Conservation (phyloP, 441 rosid genomes). For the Adansonia grandidieri region DNA sequence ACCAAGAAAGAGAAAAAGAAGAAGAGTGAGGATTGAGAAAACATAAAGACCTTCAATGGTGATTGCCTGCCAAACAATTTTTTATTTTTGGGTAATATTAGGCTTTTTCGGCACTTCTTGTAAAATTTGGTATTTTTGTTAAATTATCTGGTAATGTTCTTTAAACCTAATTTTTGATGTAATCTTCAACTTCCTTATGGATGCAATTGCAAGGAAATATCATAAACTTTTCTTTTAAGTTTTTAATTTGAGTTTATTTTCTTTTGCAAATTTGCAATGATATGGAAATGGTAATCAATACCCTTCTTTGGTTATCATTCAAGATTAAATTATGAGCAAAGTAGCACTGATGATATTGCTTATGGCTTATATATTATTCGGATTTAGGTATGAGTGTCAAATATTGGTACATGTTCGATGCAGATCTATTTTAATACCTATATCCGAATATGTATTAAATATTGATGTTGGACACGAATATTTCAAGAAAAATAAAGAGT, state of each 20-base stretch:
- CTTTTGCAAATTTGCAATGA: background rate
- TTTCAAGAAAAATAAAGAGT: too few relatives aligned
- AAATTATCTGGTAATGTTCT: conserved; percentile 1
- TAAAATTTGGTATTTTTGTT: background rate
- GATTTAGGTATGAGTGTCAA: conserved; percentile 63
- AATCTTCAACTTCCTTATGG: conserved; percentile 3
- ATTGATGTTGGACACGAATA: conserved; percentile 17
- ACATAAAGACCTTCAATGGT: background rate
- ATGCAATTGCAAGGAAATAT: conserved; percentile 10
- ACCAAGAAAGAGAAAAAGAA: conserved; percentile 61
- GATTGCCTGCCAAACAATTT: conserved; percentile 23
- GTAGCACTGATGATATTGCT: conserved; percentile 62
- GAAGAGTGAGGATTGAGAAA: conserved; percentile 40
- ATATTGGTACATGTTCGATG: too few relatives aligned
- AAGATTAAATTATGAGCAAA: background rate
- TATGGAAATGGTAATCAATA: background rate
- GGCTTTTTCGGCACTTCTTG: background rate
- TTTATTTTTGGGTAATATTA: conserved; percentile 32
- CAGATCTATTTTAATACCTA: too few relatives aligned
- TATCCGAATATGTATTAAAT: conserved; percentile 69
- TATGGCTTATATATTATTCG: conserved; percentile 58
- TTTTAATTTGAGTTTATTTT: background rate
- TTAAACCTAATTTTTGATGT: background rate
- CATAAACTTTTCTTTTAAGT: background rate
- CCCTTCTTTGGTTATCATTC: conserved; percentile 6